Percentiles rank a stretch among this genome's conserved stretches.
Evolutionary conservation across 495 filamentous ascomycete genomes (phyloP).

Genomic region (Patellaria atrata): DNA sequence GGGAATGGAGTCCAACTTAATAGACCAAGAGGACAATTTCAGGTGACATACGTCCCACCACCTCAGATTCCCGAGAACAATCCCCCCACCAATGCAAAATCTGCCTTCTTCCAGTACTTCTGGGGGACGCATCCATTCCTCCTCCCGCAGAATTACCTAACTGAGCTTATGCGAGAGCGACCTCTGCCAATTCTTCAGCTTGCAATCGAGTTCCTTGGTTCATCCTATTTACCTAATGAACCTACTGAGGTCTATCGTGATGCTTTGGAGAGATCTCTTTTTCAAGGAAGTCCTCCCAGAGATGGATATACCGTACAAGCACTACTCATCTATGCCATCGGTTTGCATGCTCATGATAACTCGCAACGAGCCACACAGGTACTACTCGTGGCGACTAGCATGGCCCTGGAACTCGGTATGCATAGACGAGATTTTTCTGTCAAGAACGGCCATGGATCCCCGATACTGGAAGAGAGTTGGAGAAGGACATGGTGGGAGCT

Average conservation of each 20-base stretch:
- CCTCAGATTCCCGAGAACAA: background rate
- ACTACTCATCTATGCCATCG: slow-evolving; percentile 59
- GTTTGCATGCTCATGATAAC: slow-evolving; percentile 60
- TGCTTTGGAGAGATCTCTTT: slow-evolving; percentile 40
- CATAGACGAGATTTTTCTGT: slow-evolving; percentile 42
- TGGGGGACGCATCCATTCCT: slow-evolving; percentile 55
- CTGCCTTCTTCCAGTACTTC: slow-evolving; percentile 31
- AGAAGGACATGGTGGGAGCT: slow-evolving; percentile 88
- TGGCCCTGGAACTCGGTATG: slow-evolving; percentile 63
- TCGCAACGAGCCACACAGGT: slow-evolving; percentile 50
- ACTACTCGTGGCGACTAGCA: slow-evolving; percentile 47
- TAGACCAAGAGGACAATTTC: too few species aligned
- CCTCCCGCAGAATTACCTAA: slow-evolving; percentile 33
- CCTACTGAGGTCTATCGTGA: slow-evolving; percentile 37
- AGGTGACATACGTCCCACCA: background rate
- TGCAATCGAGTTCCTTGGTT: slow-evolving; percentile 58
- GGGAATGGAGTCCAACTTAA: too few species aligned
- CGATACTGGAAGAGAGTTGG: slow-evolving; percentile 58
- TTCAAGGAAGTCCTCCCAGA: slow-evolving; percentile 31
- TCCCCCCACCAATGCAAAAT: slow-evolving; percentile 2
- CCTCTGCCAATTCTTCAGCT: slow-evolving; percentile 34
- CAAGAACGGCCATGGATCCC: slow-evolving; percentile 33
- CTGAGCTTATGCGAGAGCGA: slow-evolving; percentile 19
- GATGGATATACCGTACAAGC: slow-evolving; percentile 65
- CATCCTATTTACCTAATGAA: slow-evolving; percentile 40